Evolutionary conservation across 139 green algal genomes (phyloP).

Genomic region (Chlamydomonas incerta): DNA sequence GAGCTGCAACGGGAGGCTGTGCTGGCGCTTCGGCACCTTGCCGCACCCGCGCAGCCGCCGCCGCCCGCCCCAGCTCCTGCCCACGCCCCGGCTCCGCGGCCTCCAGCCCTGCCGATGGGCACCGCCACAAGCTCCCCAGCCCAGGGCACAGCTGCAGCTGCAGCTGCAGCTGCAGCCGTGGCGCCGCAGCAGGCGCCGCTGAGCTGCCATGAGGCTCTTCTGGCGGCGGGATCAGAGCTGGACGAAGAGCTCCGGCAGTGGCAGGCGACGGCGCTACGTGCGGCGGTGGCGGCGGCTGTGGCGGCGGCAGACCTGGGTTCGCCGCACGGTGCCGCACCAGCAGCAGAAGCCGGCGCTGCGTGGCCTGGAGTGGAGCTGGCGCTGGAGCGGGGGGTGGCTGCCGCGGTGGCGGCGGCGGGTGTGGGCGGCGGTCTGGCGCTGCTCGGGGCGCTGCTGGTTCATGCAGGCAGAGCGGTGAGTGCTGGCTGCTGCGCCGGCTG

Average conservation of each 20-base stretch:
- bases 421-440: background rate
- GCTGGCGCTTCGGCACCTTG: slow-evolving; percentile 8
- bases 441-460: slow-evolving; percentile 3
- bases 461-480: slow-evolving; percentile 13
- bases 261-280: slow-evolving; percentile 5
- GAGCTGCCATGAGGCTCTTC: background rate
- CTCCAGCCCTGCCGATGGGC: too few species aligned
- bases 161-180: background rate
- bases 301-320: background rate
- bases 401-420: background rate
- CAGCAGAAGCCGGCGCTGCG: background rate
- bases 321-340: background rate
- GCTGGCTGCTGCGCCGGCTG: background rate
- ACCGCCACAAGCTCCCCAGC: background rate
- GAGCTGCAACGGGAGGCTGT: slow-evolving; percentile 6
- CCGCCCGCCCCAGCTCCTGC: background rate
- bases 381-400: background rate
- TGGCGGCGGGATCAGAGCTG: background rate
- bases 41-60: background rate
- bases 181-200: background rate
- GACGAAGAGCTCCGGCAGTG: slow-evolving; percentile 5
- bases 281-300: background rate
- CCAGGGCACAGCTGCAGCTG: background rate
- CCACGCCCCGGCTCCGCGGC: background rate
- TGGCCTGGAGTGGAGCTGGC: too few species aligned